Conservation (phyloP, 345 rosid genomes). For the Pugionium dolabratum region DNA sequence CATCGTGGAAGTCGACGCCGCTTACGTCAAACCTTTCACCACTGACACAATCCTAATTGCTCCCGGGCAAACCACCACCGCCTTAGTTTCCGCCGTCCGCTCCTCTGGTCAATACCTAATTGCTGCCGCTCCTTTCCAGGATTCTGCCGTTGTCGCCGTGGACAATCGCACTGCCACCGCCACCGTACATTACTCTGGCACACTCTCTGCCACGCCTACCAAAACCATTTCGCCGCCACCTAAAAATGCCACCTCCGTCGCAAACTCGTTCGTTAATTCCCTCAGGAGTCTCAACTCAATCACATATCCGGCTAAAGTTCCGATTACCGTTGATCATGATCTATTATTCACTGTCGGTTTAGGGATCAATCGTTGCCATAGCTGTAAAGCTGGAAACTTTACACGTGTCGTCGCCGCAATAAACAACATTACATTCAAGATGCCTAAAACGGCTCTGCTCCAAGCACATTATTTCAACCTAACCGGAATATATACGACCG, state of each 20-base stretch:
- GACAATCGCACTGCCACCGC: slow-evolving; percentile 78
- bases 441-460: slow-evolving; percentile 67
- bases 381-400: slow-evolving; percentile 53
- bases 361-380: slow-evolving; percentile 69
- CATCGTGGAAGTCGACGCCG: slow-evolving; percentile 84
- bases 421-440: slow-evolving; percentile 74
- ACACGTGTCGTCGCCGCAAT: slow-evolving; percentile 66
- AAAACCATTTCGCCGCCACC: slow-evolving; percentile 52
- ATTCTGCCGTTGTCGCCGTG: slow-evolving; percentile 62
- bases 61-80: slow-evolving; percentile 86
- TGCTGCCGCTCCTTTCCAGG: slow-evolving; percentile 77
- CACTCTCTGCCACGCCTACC: slow-evolving; percentile 45
- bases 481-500: slow-evolving; percentile 70
- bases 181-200: slow-evolving; percentile 59
- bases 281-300: slow-evolving; percentile 69
- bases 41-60: slow-evolving; percentile 65
- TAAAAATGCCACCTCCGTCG: slow-evolving; percentile 63
- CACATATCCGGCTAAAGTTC: slow-evolving; percentile 67
- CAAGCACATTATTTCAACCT: slow-evolving; percentile 76
- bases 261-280: slow-evolving; percentile 47
- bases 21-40: slow-evolving; percentile 70
- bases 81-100: slow-evolving; percentile 50
- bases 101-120: slow-evolving; percentile 59
- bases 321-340: slow-evolving; percentile 58
- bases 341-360: slow-evolving; percentile 69